phyloP scores from a whole-genome alignment of 2,329 filamentous ascomycete genomes.

The Monilinia fructicola region DNA sequence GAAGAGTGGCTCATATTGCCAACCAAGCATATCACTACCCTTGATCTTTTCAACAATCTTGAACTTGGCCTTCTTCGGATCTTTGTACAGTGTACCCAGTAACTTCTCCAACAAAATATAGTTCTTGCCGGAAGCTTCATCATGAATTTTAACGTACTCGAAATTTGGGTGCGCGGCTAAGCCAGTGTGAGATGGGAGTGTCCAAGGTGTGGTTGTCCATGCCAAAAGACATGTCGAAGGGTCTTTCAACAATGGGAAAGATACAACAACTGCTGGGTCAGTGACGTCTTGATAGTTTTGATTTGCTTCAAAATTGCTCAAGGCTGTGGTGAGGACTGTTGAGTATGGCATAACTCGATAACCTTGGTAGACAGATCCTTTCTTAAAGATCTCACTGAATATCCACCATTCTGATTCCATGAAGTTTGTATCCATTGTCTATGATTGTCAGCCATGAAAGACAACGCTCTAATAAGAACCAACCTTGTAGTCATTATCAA shows the following conservation, averaged over 20 bases:
- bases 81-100: slow-evolving; percentile 83
- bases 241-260: slow-evolving; percentile 79
- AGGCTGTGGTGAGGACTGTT: slow-evolving; percentile 80
- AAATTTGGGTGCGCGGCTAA: slow-evolving; percentile 79
- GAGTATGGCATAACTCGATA: slow-evolving; percentile 95
- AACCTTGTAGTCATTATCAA: slow-evolving; percentile 95
- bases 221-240: slow-evolving; percentile 68
- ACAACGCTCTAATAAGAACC: slow-evolving; percentile 23
- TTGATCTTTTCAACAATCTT: slow-evolving; percentile 76
- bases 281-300: slow-evolving; percentile 94
- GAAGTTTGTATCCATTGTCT: slow-evolving; percentile 92
- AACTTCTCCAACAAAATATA: slow-evolving; percentile 84
- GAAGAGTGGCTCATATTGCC: slow-evolving; percentile 87
- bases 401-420: slow-evolving; percentile 99
- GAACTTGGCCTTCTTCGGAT: slow-evolving; percentile 92
- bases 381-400: slow-evolving; percentile 89
- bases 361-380: slow-evolving; percentile 84
- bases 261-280: slow-evolving; percentile 85
- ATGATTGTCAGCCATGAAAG: slow-evolving; percentile 26
- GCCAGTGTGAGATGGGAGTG: slow-evolving; percentile 75
- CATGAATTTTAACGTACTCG: slow-evolving; percentile 83
- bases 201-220: slow-evolving; percentile 61
- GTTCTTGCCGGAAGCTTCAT: slow-evolving; percentile 77
- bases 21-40: slow-evolving; percentile 76
- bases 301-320: slow-evolving; percentile 91